Evolutionary conservation across 164 flowering plant species (phyloP), one percentile per base, ranked within the genome.

Genomic region (Houttuynia cordata): DNA sequence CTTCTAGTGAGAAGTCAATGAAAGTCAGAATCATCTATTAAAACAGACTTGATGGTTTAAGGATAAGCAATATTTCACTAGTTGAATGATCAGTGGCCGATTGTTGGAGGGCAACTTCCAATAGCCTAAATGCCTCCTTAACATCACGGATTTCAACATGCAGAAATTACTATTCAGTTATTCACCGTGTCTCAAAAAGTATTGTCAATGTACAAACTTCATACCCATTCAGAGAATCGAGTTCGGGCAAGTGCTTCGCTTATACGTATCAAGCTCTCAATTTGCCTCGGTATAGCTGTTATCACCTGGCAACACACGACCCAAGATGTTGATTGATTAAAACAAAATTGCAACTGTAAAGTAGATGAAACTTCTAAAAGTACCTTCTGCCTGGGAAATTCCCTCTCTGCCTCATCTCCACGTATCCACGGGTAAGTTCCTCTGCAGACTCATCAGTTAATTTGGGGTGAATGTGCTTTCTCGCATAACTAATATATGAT

Each of bases 381-480:
- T 50, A 90, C 99, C 92, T 93, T 93, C 99, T 90, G 61, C 99
- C 99, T 19, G 99, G 95, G 68, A 93, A 90, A 69, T 93, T 93
- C 67, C 99, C 99, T 76, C 92, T 81, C 67, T 79, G 81, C 76
- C 99, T 82, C 91, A 93, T 75, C 73, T 88, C 92, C 53, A 93
- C 99, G 72, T 93, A 93, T 15, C 99, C 92, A 53, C 83, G 71
- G 42, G 83, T 86, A 64, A 93, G 72, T 66, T 88, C 97, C 72
- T 90, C 96, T 50, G 99, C 92, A 65, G 99, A 97, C 76, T 90
- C 97, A 82, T 90, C 99, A 54, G 99, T 82, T 51, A 93, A 70
- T 52, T 78, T 61, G 53, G 99, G 97, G 55, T 83, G 94, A 63
- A 93, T 83, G 62, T 86, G 67, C 57, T 79, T 86, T 61, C 97